Base-by-base conservation (phyloP, 805 yeast genomes). In the Jamesozyma hellenica region DNA sequence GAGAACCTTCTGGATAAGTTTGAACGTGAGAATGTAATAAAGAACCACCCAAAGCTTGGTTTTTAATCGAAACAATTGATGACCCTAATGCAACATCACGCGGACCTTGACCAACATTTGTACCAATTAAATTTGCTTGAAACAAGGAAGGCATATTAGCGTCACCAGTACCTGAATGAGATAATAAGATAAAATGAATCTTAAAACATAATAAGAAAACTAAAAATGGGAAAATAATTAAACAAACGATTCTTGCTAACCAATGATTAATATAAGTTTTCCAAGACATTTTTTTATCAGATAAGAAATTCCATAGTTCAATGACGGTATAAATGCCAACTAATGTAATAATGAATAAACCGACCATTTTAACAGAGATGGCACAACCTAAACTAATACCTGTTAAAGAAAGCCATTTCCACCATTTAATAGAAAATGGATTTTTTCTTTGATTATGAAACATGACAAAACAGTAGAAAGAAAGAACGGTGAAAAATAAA, bases 361-460 rank as follows among this genome's bases (percentile, higher is more conserved):
- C 99, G 42, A 92, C 97, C 95, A 88, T 86, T 64, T 92, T 92
- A 40, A 87, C 94, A 17, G 95, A 82, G 55, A 90, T 80, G 17
- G 88, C 83, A 60, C 92, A 83, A 32, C 98, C 97, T 53, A 92
- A 77, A 36, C 77, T 68, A 38, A 87, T 64, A 49, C 99, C 99
- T 9, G 95, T 82, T 43, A 82, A 65, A 23, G 81, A 55, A 37
- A 92, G 65, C 95, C 96, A 88, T 58, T 77, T 77, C 94, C 94
- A 92, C 98, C 99, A 92, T 61, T 79, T 78, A 57, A 79, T 67
- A 19, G 81, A 52, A 58, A 90, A 92, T 27, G 71, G 67, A 6
- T 51, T 43, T 3, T 55, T 40, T 49, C 76, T 67, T 45, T 74
- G 58, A 9, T 57, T 58, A 54, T 80, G 80, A 29, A 78, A 54